Evolutionary conservation across 805 yeast genomes (phyloP).

Genomic region (Metschnikowia corniflorae): DNA sequence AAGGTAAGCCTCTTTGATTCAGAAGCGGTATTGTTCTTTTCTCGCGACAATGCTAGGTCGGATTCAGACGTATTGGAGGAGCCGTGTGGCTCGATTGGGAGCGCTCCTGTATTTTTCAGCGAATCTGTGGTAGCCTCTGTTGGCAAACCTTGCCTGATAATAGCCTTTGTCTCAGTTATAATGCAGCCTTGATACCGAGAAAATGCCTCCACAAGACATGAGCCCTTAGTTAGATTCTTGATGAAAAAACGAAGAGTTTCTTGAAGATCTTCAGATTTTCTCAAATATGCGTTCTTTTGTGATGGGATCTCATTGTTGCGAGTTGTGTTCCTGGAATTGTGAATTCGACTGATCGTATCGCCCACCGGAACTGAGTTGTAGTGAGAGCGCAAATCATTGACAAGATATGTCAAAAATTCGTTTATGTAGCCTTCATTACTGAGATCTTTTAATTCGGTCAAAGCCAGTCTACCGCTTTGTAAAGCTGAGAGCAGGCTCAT

Average conservation of each 20-base stretch:
- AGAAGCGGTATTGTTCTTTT: conserved; percentile 1
- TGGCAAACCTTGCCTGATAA: conserved; percentile 46
- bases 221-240: conserved; percentile 57
- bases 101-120: background rate
- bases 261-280: conserved; percentile 40
- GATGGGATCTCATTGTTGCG: conserved; percentile 17
- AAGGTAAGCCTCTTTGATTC: conserved; percentile 19
- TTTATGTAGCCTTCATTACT: conserved; percentile 68
- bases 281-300: conserved; percentile 35
- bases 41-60: background rate
- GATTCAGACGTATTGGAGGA: conserved; percentile 2
- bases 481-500: conserved; percentile 50
- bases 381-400: conserved; percentile 60
- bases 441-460: conserved; percentile 54
- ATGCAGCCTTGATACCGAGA: conserved; percentile 63
- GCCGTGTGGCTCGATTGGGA: conserved; percentile 2
- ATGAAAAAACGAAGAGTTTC: conserved; percentile 45
- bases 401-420: conserved; percentile 51
- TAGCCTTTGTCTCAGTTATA: conserved; percentile 65
- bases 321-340: conserved; percentile 25
- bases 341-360: conserved; percentile 52
- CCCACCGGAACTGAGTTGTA: conserved; percentile 45
- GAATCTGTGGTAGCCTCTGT: conserved; percentile 1
- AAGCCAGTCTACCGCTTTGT: conserved; percentile 45
- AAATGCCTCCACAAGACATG: conserved; percentile 59